Evolutionary conservation across 2,329 filamentous ascomycete species (phyloP), one percentile per base, ranked within the genome.

Genomic region (Ceratocystis lukuohia): DNA sequence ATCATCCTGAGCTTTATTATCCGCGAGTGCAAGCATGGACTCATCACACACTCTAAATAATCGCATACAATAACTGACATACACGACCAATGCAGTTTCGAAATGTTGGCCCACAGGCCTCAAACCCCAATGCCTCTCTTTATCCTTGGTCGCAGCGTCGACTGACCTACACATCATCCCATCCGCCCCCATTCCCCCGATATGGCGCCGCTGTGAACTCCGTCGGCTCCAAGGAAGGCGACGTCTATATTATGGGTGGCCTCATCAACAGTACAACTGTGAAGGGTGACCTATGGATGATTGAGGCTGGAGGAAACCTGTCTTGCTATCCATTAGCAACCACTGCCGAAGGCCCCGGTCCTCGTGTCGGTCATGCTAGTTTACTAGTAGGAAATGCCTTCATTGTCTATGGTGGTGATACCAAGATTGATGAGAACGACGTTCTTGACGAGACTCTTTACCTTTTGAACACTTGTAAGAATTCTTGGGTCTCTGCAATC

Each of bases 341-440:
- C 0, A 94, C 91, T 0, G 89, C 91, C 22, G 94, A 99, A 76
- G 94, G 94, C 0, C 95, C 94, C 1, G 92, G 94, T 3, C 94
- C 95, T 1, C 85, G 94, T 78, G 94, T 99, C 64, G 94, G 94
- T 2, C 94, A 99, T 77, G 83, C 93, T 22, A 95, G 92, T 79
- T 80, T 99, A 72, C 81, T 99, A 17, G 94, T 99, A 65, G 95
- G 95, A 67, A 99, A 99, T 76, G 94, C 94, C 0, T 99, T 97
- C 75, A 99, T 99, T 71, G 94, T 99, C 12, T 99, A 97, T 73
- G 95, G 94, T 62, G 94, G 94, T 73, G 95, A 99, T 75, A 99
- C 94, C 64, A 99, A 99, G 76, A 88, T 96, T 74, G 91, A 96
- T 66, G 94, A 97, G 73, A 84, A 85, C 41, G 94, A 99, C 75